These are phyloP conservation scores for Solanum sitiens DNA, from an alignment of 257 asterid species.

Conservation along the genomic window DNA sequence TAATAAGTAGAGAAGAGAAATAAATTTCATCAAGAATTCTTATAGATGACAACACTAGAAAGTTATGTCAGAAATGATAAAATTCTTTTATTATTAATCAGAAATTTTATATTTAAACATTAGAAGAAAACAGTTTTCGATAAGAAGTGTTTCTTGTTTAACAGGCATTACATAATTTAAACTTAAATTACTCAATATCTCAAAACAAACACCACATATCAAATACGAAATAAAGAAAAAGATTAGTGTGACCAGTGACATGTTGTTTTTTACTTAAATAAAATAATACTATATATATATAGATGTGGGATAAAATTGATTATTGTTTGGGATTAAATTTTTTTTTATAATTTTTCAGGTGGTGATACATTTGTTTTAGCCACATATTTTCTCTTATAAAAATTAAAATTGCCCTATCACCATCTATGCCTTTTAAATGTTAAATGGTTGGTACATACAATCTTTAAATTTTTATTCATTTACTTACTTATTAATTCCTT, in stretches of 20 bases:
- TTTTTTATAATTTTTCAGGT: background rate
- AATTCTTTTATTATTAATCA: too few species aligned
- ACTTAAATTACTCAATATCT: background rate
- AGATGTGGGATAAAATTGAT: too few species aligned
- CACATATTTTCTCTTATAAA: background rate
- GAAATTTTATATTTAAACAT: too few species aligned
- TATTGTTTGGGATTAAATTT: background rate
- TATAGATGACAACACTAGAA: too few species aligned
- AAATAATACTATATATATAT: too few species aligned
- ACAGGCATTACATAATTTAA: too few species aligned
- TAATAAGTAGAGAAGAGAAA: background rate
- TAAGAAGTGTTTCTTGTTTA: too few species aligned
- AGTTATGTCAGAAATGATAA: too few species aligned
- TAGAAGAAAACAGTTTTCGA: too few species aligned
- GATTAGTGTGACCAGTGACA: background rate
- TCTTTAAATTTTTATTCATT: background rate
- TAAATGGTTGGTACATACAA: background rate
- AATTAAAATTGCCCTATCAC: background rate
- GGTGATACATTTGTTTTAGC: background rate
- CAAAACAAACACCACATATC: background rate
- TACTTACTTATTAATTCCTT: background rate
- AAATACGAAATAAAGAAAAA: too few species aligned
- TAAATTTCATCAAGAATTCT: too few species aligned
- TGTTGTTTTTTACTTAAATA: background rate
- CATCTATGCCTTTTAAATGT: background rate